Percentiles rank a stretch among this genome's conserved stretches.
Evolutionary conservation across 2,329 filamentous ascomycete genomes (phyloP).

Genomic region (Sphaerulina vaccinii): DNA sequence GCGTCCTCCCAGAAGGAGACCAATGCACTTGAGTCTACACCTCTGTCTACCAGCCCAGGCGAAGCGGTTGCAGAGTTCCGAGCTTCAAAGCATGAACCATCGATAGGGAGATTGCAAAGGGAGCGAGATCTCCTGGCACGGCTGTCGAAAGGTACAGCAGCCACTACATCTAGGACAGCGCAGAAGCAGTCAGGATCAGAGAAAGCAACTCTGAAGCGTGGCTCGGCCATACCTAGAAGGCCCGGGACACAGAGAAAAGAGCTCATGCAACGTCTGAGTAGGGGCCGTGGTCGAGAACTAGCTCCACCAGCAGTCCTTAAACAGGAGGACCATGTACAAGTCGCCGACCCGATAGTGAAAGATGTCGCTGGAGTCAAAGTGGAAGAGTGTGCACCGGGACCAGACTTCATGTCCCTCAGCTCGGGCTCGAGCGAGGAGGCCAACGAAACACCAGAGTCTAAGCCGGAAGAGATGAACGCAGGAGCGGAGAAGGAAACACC

Average conservation of each 20-base stretch:
- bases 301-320: not conserved
- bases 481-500: not conserved
- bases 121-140: no score
- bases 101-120: not conserved
- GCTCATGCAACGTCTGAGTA: no score
- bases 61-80: no score
- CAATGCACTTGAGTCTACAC: no score
- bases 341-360: not conserved
- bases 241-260: no score
- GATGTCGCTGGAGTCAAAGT: not conserved
- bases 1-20: no score
- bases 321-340: not conserved
- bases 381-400: not conserved
- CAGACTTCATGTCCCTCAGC: conserved; percentile 7
- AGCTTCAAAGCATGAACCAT: no score
- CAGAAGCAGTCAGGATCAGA: not conserved
- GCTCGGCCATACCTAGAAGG: not conserved
- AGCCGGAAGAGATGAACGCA: not conserved
- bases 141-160: not conserved
- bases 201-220: not conserved
- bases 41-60: no score
- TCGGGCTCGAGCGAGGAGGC: not conserved
- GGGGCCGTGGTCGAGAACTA: not conserved
- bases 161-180: not conserved
- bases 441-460: not conserved